Conservation (phyloP, 148 eudicot species). For the Suaeda aralocaspica region DNA sequence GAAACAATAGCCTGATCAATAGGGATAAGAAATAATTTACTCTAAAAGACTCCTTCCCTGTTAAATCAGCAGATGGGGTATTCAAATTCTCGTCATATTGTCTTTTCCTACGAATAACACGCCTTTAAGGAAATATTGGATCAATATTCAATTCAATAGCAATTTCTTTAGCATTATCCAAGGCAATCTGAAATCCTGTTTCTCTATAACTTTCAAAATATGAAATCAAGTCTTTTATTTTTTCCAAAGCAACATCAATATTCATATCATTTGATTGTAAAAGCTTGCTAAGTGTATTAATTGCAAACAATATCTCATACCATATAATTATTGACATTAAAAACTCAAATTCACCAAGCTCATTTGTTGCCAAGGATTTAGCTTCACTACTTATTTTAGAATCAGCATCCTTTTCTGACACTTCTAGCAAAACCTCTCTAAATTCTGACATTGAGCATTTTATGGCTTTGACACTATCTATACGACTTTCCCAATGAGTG, state of each 20-base stretch:
- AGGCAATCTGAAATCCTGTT: background rate
- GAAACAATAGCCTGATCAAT: background rate
- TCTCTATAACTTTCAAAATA: background rate
- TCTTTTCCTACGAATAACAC: too few species aligned
- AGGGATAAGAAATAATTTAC: background rate
- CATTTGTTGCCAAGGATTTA: slow-evolving; percentile 17
- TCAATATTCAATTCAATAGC: too few species aligned
- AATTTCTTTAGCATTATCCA: background rate
- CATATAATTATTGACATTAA: background rate
- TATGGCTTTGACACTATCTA: too few species aligned
- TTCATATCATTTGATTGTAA: background rate
- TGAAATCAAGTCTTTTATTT: background rate
- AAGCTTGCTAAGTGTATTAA: background rate
- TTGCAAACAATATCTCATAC: background rate
- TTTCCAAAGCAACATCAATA: background rate
- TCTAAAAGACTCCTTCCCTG: slow-evolving; percentile 1
- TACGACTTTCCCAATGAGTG: slow-evolving; percentile 28
- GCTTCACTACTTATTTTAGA: slow-evolving; percentile 20
- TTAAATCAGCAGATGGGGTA: background rate
- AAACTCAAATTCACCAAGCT: slow-evolving; percentile 25
- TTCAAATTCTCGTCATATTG: background rate
- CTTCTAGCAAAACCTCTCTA: slow-evolving; percentile 21
- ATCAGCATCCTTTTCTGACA: slow-evolving; percentile 9
- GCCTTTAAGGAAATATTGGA: too few species aligned
- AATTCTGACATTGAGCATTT: slow-evolving; percentile 16